phyloP scores from a whole-genome alignment of 176 grass and related monocot genomes.

The Juncus inflexus region DNA sequence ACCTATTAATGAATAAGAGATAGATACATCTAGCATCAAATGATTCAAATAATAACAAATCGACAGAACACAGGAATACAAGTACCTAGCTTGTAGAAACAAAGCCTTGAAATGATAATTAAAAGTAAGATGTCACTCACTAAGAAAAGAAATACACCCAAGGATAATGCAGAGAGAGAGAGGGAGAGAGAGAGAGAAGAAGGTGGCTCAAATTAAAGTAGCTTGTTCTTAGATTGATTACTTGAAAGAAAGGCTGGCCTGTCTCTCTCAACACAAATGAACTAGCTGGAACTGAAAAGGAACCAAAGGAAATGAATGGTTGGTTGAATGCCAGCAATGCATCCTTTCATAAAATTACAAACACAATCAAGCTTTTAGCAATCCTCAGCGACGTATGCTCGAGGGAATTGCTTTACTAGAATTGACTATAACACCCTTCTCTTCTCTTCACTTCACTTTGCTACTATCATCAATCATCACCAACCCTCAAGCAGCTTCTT shows the following conservation, averaged over 20 bases:
- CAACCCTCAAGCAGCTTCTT: no score
- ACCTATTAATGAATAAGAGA: no score
- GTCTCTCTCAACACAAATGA: background rate
- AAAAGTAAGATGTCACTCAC: no score
- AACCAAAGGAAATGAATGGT: conserved; percentile 14
- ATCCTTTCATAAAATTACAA: conserved; percentile 14
- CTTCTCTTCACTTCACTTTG: background rate
- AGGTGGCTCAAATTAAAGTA: conserved; percentile 3
- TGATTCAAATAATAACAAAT: no score
- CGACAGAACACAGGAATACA: background rate
- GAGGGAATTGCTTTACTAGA: conserved; percentile 28
- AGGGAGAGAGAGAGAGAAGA: background rate
- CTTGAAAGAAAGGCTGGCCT: background rate
- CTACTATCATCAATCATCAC: background rate
- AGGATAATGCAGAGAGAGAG: no score
- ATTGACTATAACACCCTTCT: conserved; percentile 31
- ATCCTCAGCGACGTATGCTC: conserved; percentile 25
- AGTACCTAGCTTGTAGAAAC: conserved; percentile 6
- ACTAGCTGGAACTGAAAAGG: background rate
- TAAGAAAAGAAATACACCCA: no score
- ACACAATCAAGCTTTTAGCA: conserved; percentile 13
- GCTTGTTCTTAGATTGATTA: conserved; percentile 6
- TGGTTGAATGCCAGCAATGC: conserved; percentile 25
- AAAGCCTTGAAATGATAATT: no score
- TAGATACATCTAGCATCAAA: no score